Evolutionary conservation across 345 rosid species (phyloP), one percentile per base, ranked within the genome.

Genomic region (Noccaea caerulescens): DNA sequence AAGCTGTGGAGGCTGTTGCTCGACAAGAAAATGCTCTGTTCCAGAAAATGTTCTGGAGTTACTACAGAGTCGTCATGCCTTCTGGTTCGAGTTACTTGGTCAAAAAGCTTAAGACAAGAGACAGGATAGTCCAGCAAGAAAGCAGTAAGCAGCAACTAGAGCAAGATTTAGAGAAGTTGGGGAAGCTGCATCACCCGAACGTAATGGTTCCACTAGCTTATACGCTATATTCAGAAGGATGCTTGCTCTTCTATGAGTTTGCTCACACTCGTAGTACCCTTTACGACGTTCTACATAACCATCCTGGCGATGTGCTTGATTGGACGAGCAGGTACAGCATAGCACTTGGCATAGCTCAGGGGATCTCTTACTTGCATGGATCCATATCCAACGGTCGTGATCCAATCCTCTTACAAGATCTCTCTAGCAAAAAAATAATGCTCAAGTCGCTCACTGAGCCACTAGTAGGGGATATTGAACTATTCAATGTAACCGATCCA

Each of bases 201-300:
- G 80, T 93, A 55, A 88, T 88, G 98, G 81, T 84, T 55, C 98
- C 98, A 45, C 72, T 90, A 72, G 98, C 96, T 10, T 90, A 93
- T 77, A 87, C 86, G 47, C 39, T 88, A 76, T 79, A 88, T 18
- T 71, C 72, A 6, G 85, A 87, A 46, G 85, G 87, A 66, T 92
- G 88, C 45, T 88, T 85, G 72, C 89, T 93, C 36, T 77, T 90
- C 80, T 93, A 88, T 11, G 91, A 93, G 41, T 84, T 82, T 71
- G 71, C 86, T 20, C 80, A 76, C 32, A 84, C 73, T 75, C 86
- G 86, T 3, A 83, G 86, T 3, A 83, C 89, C 32, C 89, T 90
- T 59, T 82, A 72, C 18, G 80, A 88, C 8, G 80, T 69, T 78
- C 87, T 93, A 64, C 93, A 93, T 57, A 77, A 81, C 64, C 79